Evolutionary conservation across 1,284 basidiomycete genomes (phyloP).

Genomic region (Trichosporon asahii): DNA sequence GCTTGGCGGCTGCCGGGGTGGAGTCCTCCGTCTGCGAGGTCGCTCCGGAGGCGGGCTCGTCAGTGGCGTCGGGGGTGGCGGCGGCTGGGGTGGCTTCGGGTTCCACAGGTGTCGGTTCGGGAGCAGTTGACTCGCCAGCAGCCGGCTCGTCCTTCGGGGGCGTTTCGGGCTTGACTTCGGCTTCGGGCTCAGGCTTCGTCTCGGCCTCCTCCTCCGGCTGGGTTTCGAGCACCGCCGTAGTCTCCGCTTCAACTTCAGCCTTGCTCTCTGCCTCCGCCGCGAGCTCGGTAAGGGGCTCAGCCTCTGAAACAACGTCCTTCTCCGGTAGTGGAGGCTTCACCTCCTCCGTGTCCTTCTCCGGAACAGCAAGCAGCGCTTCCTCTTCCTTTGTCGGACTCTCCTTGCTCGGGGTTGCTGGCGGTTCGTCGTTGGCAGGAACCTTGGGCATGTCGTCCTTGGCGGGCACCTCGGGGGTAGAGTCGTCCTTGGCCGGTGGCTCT

Average conservation of each 20-base stretch:
- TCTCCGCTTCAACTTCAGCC: not conserved
- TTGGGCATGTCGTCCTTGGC: not conserved
- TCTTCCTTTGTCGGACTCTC: not conserved
- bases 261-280: conserved; percentile 16
- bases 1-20: not conserved
- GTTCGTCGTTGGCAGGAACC: not conserved
- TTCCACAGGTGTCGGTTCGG: not conserved
- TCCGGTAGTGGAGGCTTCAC: not conserved
- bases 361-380: not conserved
- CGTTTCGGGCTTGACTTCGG: not conserved
- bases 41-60: conserved; percentile 1
- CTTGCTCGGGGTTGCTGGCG: not conserved
- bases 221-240: not conserved
- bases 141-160: not conserved
- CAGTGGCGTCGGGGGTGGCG: not conserved
- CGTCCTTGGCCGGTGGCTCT: conserved; percentile 19
- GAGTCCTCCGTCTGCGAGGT: conserved; percentile 10
- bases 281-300: not conserved
- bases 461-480: not conserved
- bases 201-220: no score
- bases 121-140: not conserved
- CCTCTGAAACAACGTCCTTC: not conserved
- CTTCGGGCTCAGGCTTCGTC: not conserved
- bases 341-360: not conserved
- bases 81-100: not conserved